Percentiles rank a stretch among this genome's conserved stretches.
Conservation (phyloP, 495 filamentous ascomycete genomes). For the Neurospora terricola region DNA sequence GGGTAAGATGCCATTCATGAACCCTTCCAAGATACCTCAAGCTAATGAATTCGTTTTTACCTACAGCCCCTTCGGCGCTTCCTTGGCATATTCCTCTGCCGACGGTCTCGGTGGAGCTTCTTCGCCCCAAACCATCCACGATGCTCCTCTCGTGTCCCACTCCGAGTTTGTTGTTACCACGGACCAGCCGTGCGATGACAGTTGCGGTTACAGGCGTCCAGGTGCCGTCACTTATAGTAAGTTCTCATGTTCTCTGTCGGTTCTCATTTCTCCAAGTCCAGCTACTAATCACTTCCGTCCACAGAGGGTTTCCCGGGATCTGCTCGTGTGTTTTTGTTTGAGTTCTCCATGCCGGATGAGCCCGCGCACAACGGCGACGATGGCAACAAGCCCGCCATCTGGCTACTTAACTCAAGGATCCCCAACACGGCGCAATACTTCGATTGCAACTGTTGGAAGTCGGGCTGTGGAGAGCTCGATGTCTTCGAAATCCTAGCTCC, state of each 20-base stretch:
- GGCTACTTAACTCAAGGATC: slow-evolving; percentile 62
- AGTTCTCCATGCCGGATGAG: slow-evolving; percentile 55
- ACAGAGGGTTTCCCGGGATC: slow-evolving; percentile 50
- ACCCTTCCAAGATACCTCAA: background rate
- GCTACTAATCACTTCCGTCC: background rate
- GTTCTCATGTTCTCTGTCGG: accelerated
- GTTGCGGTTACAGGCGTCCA: slow-evolving; percentile 48
- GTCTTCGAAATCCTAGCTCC: slow-evolving; percentile 52
- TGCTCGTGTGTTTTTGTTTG: slow-evolving; percentile 54
- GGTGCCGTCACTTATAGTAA: slow-evolving; percentile 46
- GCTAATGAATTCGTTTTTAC: background rate
- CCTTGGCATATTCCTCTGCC: slow-evolving; percentile 48
- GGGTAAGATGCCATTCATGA: slow-evolving; percentile 24
- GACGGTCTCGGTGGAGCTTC: slow-evolving; percentile 40
- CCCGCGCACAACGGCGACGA: background rate
- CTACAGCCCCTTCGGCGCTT: slow-evolving; percentile 48
- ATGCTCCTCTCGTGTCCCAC: slow-evolving; percentile 41
- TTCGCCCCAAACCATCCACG: slow-evolving; percentile 38
- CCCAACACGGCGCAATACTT: slow-evolving; percentile 55
- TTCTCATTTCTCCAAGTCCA: background rate
- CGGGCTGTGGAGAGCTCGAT: slow-evolving; percentile 62
- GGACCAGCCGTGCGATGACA: slow-evolving; percentile 44
- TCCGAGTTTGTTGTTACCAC: slow-evolving; percentile 54
- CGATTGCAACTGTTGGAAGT: slow-evolving; percentile 56
- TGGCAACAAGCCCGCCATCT: slow-evolving; percentile 44